A percentile compares a stretch with the other conserved stretches of the same genome.
These are phyloP conservation scores for Podospora australis DNA, from an alignment of 495 filamentous ascomycete species.

Conservation along the genomic window DNA sequence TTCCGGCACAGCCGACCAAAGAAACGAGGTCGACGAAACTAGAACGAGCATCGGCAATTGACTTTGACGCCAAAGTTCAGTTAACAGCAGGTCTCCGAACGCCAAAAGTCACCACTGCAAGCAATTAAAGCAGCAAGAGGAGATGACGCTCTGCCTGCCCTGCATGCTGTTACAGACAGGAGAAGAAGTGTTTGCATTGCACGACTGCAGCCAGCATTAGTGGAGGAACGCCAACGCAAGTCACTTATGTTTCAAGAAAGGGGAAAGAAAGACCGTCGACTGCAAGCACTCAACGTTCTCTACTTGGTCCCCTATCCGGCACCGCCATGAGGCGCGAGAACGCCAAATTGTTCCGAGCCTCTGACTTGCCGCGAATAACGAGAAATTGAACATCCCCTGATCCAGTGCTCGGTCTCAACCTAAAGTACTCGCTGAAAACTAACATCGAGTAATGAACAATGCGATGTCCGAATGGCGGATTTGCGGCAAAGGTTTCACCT, in stretches of 20 bases:
- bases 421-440: not conserved
- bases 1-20: no score
- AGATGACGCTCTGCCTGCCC: not conserved
- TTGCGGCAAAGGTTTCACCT: not conserved
- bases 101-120: no score
- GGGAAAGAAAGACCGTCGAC: not conserved
- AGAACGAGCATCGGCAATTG: no score
- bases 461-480: not conserved
- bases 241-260: no score
- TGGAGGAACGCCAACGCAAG: not conserved
- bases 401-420: not conserved
- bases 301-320: not conserved
- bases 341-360: not conserved
- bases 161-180: not conserved
- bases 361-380: no score
- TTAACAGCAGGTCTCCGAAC: no score
- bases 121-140: no score
- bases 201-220: conserved; percentile 1
- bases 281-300: not conserved
- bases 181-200: conserved; percentile 3
- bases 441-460: not conserved
- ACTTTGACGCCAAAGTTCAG: no score
- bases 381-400: not conserved
- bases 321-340: not conserved
- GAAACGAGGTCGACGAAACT: no score